Percentiles rank a stretch among this genome's conserved stretches.
Conservation (phyloP, 1,139 yeast genomes). For the Yamadazyma trypodendri region DNA sequence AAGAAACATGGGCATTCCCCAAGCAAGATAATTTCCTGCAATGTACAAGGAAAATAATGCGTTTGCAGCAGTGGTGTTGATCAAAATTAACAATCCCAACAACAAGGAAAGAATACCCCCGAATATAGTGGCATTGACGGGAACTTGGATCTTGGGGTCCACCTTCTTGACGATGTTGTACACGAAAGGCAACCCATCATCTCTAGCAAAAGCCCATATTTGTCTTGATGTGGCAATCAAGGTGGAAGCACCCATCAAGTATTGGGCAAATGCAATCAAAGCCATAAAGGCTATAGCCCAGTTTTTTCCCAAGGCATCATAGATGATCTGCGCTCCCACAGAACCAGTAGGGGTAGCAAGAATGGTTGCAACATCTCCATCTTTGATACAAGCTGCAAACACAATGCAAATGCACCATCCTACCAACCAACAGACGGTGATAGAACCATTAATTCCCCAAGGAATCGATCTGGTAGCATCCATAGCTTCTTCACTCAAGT, state of each 20-base stretch:
- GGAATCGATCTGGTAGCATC: conserved; percentile 71
- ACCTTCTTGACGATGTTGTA: conserved; percentile 49
- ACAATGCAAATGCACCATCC: conserved; percentile 61
- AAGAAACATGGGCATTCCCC: conserved; percentile 42
- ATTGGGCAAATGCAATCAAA: conserved; percentile 59
- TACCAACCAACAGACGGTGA: conserved; percentile 56
- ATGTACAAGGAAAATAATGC: conserved; percentile 53
- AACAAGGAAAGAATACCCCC: conserved; percentile 47
- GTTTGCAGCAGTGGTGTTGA: conserved; percentile 58
- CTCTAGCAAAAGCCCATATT: conserved; percentile 41
- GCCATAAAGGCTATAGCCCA: conserved; percentile 72
- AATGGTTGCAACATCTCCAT: conserved; percentile 46
- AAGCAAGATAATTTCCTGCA: conserved; percentile 43
- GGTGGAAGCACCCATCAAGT: conserved; percentile 56
- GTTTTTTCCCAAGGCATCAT: conserved; percentile 62
- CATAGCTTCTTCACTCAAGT: conserved; percentile 70
- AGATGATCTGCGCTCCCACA: conserved; percentile 65
- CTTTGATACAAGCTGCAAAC: conserved; percentile 53
- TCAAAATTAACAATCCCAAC: conserved; percentile 59
- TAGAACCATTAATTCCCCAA: conserved; percentile 51
- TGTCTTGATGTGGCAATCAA: conserved; percentile 38
- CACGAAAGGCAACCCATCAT: conserved; percentile 44
- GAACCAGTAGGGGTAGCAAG: conserved; percentile 47
- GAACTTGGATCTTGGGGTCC: conserved; percentile 51
- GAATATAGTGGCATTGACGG: conserved; percentile 59